These are phyloP conservation scores for Penicillium argentinense DNA, from an alignment of 495 filamentous ascomycete species.

Conservation along the genomic window DNA sequence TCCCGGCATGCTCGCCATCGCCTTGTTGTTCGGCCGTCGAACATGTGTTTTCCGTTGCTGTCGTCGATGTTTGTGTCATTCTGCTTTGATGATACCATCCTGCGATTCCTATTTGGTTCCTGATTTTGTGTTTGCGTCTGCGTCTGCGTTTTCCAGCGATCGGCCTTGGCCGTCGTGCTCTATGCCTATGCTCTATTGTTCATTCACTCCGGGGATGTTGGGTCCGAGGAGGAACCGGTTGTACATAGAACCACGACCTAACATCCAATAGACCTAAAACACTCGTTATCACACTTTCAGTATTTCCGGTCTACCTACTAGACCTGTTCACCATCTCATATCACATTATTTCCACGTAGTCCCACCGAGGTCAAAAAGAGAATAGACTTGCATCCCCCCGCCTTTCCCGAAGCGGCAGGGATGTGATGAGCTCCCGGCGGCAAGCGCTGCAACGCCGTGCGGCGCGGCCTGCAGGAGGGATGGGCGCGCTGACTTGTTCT, in stretches of 20 bases:
- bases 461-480: neutral
- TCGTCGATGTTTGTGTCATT: conserved; percentile 32
- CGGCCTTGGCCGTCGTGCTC: no score
- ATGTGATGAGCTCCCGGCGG: conserved; percentile 4
- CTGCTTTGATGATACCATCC: conserved; percentile 48
- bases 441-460: neutral
- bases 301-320: neutral
- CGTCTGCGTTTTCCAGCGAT: no score
- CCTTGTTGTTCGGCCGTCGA: conserved; percentile 17
- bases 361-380: no score
- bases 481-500: no score
- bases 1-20: conserved; percentile 18
- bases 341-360: conserved; percentile 17
- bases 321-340: neutral
- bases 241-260: conserved; percentile 14
- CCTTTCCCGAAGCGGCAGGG: conserved; percentile 4
- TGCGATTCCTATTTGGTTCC: conserved; percentile 25
- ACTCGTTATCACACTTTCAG: conserved; percentile 1
- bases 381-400: no score
- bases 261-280: conserved; percentile 10
- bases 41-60: conserved; percentile 6
- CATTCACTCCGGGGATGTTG: conserved; percentile 2
- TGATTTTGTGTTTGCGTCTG: neutral
- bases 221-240: conserved; percentile 13
- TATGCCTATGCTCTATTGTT: conserved; percentile 1